Conservation (phyloP, 108 stramenopile genomes). For the Cyclotella cryptica region DNA sequence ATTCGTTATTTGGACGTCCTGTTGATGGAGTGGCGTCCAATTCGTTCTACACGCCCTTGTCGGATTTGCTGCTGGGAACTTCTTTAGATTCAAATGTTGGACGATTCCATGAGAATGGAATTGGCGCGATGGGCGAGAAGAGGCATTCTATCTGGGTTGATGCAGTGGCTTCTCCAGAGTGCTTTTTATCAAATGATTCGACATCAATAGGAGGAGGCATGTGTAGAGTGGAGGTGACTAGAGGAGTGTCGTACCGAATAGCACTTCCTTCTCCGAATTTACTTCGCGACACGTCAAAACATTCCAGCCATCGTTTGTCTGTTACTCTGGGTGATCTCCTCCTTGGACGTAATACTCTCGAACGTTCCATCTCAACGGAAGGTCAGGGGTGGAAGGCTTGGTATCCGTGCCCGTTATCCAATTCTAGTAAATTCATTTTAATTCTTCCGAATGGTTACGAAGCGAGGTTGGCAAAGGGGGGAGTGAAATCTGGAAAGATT, state of each 20-base stretch:
- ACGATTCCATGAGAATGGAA: not conserved
- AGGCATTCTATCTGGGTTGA: conserved; percentile 53
- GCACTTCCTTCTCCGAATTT: conserved; percentile 21
- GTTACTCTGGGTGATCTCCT: conserved; percentile 52
- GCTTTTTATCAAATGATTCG: conserved; percentile 6
- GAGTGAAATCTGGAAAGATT: not conserved
- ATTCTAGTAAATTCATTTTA: conserved; percentile 45
- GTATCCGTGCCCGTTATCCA: conserved; percentile 53
- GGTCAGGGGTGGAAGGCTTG: conserved; percentile 44
- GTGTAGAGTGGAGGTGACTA: conserved; percentile 29
- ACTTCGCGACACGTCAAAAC: not conserved
- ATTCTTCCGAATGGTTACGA: conserved; percentile 27
- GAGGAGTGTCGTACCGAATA: conserved; percentile 41
- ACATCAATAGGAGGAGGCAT: not conserved
- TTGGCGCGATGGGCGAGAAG: not conserved
- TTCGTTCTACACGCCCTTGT: conserved; percentile 22
- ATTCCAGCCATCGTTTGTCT: conserved; percentile 11
- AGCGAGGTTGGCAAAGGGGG: not conserved
- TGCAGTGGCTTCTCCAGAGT: conserved; percentile 37
- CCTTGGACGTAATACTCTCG: conserved; percentile 31
- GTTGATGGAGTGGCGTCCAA: not conserved
- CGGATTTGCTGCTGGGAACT: conserved; percentile 38
- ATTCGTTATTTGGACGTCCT: conserved; percentile 40
- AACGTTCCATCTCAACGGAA: conserved; percentile 15
- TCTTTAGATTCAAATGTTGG: conserved; percentile 36